Evolutionary conservation across 2,329 filamentous ascomycete genomes (phyloP).

Genomic region (Ploettnerulaceae sp.): DNA sequence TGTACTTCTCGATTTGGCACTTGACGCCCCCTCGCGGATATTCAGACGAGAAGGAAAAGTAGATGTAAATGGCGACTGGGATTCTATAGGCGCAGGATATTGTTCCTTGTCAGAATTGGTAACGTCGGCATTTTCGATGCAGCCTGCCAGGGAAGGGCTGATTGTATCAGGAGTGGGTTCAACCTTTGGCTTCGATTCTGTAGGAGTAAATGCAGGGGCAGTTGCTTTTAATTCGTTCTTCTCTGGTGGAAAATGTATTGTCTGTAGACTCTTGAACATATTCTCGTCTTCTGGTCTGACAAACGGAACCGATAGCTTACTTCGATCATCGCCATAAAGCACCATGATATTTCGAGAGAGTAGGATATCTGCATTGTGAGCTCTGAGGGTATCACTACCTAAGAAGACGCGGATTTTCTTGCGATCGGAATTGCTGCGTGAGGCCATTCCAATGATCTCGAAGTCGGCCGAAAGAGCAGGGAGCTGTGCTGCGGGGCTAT

Average conservation of each 20-base stretch:
- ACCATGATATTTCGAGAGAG: slow-evolving; percentile 90
- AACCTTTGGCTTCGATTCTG: slow-evolving; percentile 25
- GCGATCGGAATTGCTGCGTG: slow-evolving; percentile 44
- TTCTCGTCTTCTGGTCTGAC: slow-evolving; percentile 85
- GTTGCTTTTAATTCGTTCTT: slow-evolving; percentile 52
- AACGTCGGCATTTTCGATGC: slow-evolving; percentile 11
- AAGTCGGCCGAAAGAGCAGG: slow-evolving; percentile 79
- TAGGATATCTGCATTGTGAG: slow-evolving; percentile 83
- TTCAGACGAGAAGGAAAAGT: slow-evolving; percentile 15
- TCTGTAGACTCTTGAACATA: slow-evolving; percentile 72
- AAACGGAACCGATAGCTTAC: slow-evolving; percentile 84
- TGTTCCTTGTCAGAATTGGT: slow-evolving; percentile 11
- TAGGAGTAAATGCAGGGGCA: slow-evolving; percentile 31
- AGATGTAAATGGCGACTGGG: slow-evolving; percentile 18
- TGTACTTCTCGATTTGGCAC: slow-evolving; percentile 14
- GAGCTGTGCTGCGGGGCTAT: slow-evolving; percentile 70
- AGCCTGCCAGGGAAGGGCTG: slow-evolving; percentile 11
- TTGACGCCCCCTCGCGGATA: slow-evolving; percentile 15
- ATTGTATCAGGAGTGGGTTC: slow-evolving; percentile 16
- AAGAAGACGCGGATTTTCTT: slow-evolving; percentile 80
- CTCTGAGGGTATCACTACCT: slow-evolving; percentile 80
- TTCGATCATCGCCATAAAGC: slow-evolving; percentile 79
- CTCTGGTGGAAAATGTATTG: slow-evolving; percentile 50
- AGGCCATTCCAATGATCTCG: slow-evolving; percentile 59
- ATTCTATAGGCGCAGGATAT: slow-evolving; percentile 12